Conservation (phyloP, 2,329 filamentous ascomycete genomes). For the Trichoderma atrobrunneum region DNA sequence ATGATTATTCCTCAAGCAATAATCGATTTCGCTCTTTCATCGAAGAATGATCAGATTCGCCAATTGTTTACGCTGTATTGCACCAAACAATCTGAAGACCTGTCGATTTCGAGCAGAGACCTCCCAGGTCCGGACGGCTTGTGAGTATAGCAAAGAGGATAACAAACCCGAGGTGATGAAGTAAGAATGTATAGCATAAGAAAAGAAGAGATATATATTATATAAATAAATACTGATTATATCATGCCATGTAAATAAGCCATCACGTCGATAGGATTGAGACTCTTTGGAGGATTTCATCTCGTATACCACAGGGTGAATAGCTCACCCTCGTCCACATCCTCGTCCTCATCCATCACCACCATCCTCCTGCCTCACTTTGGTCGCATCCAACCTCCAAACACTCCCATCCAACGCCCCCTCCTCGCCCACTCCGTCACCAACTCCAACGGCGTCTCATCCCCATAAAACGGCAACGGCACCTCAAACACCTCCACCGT, state of each 20-base stretch:
- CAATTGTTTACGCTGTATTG: not conserved
- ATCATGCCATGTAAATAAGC: not conserved
- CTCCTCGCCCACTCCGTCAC: conserved; percentile 43
- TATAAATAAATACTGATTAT: not conserved
- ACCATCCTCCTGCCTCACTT: conserved; percentile 3
- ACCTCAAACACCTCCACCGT: conserved; percentile 40
- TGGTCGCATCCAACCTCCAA: conserved; percentile 34
- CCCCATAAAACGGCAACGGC: conserved; percentile 39
- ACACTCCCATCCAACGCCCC: conserved; percentile 40
- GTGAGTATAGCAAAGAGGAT: not conserved
- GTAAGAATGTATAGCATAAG: not conserved
- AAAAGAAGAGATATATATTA: not conserved
- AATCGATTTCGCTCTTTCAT: not conserved
- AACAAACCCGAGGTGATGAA: not conserved
- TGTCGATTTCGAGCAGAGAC: not conserved
- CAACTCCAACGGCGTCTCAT: conserved; percentile 30
- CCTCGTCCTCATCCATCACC: not conserved
- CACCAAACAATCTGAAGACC: not conserved
- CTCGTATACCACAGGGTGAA: not conserved
- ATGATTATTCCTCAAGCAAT: not conserved
- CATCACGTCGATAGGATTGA: not conserved
- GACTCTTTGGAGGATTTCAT: not conserved
- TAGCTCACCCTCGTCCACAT: not conserved
- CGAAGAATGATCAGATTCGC: not conserved
- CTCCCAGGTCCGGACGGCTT: not conserved